Conservation (phyloP, 1,284 basidiomycete species). For the Ceraceosorus bombacis region DNA sequence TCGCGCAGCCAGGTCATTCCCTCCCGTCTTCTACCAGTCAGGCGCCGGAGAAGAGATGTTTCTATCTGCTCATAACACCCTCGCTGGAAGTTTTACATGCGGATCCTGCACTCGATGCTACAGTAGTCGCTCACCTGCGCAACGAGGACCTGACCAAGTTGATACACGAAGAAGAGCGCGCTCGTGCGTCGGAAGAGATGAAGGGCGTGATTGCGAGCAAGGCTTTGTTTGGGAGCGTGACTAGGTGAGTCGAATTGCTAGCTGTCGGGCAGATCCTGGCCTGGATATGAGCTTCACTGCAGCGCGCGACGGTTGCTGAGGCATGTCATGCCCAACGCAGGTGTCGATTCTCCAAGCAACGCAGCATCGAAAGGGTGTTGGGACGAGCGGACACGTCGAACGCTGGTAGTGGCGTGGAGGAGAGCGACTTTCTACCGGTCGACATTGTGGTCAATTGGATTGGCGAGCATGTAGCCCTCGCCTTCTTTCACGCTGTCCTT, state of each 20-base stretch:
- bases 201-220: slow-evolving; percentile 67
- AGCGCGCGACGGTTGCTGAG: neutral
- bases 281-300: neutral
- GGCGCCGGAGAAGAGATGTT: too few species aligned
- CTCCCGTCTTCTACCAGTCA: too few species aligned
- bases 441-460: slow-evolving; percentile 94
- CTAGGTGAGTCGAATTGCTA: slow-evolving; percentile 58
- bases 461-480: slow-evolving; percentile 78
- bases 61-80: neutral
- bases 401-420: slow-evolving; percentile 59
- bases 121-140: neutral
- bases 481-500: slow-evolving; percentile 84
- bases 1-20: too few species aligned
- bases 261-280: neutral
- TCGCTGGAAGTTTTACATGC: neutral
- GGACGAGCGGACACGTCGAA: slow-evolving; percentile 49
- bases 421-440: slow-evolving; percentile 74
- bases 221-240: slow-evolving; percentile 82
- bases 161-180: slow-evolving; percentile 79
- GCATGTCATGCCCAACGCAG: slow-evolving; percentile 25
- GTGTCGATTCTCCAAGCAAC: slow-evolving; percentile 53
- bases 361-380: slow-evolving; percentile 51
- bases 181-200: slow-evolving; percentile 55
- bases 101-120: neutral
- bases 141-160: neutral